phyloP scores from a whole-genome alignment of 2,329 filamentous ascomycete species.

The Coccinonectria pachysandricola region DNA sequence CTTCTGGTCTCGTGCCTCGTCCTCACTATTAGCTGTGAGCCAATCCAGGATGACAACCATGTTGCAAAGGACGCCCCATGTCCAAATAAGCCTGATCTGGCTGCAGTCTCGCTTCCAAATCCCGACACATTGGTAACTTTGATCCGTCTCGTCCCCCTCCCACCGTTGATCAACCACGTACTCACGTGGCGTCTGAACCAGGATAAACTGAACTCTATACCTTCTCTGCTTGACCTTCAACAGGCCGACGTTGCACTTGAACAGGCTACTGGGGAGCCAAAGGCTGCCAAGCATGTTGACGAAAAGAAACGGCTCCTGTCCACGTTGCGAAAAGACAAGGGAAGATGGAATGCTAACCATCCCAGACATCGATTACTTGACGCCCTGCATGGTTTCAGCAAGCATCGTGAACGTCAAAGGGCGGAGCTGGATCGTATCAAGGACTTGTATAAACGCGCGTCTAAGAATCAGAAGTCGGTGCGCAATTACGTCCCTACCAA shows the following conservation, averaged over 20 bases:
- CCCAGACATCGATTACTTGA: slow-evolving; percentile 30
- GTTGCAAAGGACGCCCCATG: slow-evolving; percentile 5
- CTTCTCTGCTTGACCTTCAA: slow-evolving; percentile 14
- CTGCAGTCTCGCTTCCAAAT: slow-evolving; percentile 3
- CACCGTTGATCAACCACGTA: slow-evolving; percentile 1
- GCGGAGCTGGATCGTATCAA: slow-evolving; percentile 26
- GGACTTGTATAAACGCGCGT: slow-evolving; percentile 26
- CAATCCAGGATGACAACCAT: too few relatives aligned
- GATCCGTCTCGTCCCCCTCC: not conserved
- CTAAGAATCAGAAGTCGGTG: slow-evolving; percentile 24
- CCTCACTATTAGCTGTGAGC: slow-evolving; percentile 1
- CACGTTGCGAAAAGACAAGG: slow-evolving; percentile 19
- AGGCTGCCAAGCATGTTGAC: slow-evolving; percentile 17
- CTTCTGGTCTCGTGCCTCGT: too few relatives aligned
- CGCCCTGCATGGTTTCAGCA: slow-evolving; percentile 27
- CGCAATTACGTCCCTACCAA: not conserved
- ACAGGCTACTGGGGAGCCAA: slow-evolving; percentile 10
- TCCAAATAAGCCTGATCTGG: slow-evolving; percentile 5
- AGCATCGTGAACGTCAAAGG: slow-evolving; percentile 25
- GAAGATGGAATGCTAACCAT: slow-evolving; percentile 25
- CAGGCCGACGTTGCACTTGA: slow-evolving; percentile 19
- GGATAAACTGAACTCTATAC: slow-evolving; percentile 4
- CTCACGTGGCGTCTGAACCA: too few relatives aligned
- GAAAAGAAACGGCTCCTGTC: slow-evolving; percentile 22
- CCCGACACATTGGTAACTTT: slow-evolving; percentile 9